Evolutionary conservation across 805 yeast species (phyloP).

Genomic region (Ogataea wickerhamii): DNA sequence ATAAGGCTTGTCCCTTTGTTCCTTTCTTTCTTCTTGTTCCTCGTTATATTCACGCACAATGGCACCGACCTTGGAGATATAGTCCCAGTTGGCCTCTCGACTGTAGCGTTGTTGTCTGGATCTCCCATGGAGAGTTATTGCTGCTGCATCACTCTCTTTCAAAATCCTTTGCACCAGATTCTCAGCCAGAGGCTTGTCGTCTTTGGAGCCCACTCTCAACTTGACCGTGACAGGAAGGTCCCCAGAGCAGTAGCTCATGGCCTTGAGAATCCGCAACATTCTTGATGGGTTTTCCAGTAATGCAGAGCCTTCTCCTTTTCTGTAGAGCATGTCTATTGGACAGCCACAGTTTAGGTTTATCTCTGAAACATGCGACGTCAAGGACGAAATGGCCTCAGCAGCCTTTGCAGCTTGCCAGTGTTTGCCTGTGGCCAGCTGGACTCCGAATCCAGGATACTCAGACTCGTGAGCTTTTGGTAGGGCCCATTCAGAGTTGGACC

Average conservation of each 20-base stretch:
- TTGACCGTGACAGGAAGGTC: constrained; percentile 90
- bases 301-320: constrained; percentile 95
- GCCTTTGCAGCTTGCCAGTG: constrained; percentile 94
- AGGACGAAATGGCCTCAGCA: constrained; percentile 67
- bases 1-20: constrained; percentile 50
- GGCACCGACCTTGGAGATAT: constrained; percentile 69
- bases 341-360: constrained; percentile 94
- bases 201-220: constrained; percentile 87
- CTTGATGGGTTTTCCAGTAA: constrained; percentile 85
- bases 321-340: constrained; percentile 91
- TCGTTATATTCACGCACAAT: constrained; percentile 59
- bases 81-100: constrained; percentile 88
- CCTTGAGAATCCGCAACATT: constrained; percentile 70
- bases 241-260: constrained; percentile 87
- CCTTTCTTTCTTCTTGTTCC: constrained; percentile 57
- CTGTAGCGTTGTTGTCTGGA: constrained; percentile 96
- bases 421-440: constrained; percentile 87
- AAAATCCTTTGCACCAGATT: constrained; percentile 67
- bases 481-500: constrained; percentile 96
- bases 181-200: constrained; percentile 84
- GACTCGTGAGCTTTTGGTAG: constrained; percentile 80
- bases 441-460: constrained; percentile 88
- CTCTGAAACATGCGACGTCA: constrained; percentile 65
- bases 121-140: constrained; percentile 93
- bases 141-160: constrained; percentile 77